Base-by-base conservation (phyloP, 768 basidiomycete genomes). In the Phylloporus scabripes region DNA sequence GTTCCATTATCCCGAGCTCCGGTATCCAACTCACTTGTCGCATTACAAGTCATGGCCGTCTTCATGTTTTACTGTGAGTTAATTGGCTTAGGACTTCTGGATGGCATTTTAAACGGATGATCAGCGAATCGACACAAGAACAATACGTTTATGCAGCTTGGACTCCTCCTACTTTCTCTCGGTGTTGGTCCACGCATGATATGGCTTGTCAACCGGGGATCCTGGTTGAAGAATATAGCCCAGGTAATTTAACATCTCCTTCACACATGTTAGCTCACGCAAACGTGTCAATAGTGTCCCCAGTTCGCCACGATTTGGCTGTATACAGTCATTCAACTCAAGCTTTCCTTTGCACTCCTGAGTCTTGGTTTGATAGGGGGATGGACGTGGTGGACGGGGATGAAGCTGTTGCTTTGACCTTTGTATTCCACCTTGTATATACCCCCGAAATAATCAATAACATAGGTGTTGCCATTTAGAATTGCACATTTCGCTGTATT, bases 271-370 rank as follows among this genome's bases (percentile, higher is more conserved):
- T 32, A 32, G 37, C 21, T 54, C 23, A 53, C 42, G 38, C 41
- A 17, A 28, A 36, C 31, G 49, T 29, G 20, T 52, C 14, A 46
- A 31, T 31, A 92, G 90, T 77, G 78, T 49, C 89, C 90, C 11
- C 86, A 90, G 10, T 68, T 91, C 47, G 82, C 82, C 3, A 89
- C 88, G 0, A 60, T 85, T 6, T 92, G 90, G 89, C 71, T 90
- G 8, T 92, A 86, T 57, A 74, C 79, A 3, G 71, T 90, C 42
- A 70, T 89, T 11, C 84, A 88, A 54, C 73, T 90, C 23, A 78
- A 84, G 48, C 67, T 92, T 21, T 72, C 72, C 3, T 78, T 80
- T 17, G 82, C 87, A 5, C 69, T 81, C 4, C 49, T 81, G 24
- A 81, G 78, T 53, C 71, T 92, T 12, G 48, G 63, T 1, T 50